A percentile compares a stretch with the other conserved stretches of the same genome.
These are phyloP conservation scores for Keqinozyma sinolaborantium DNA, from an alignment of 1,139 yeast species.

Conservation along the genomic window DNA sequence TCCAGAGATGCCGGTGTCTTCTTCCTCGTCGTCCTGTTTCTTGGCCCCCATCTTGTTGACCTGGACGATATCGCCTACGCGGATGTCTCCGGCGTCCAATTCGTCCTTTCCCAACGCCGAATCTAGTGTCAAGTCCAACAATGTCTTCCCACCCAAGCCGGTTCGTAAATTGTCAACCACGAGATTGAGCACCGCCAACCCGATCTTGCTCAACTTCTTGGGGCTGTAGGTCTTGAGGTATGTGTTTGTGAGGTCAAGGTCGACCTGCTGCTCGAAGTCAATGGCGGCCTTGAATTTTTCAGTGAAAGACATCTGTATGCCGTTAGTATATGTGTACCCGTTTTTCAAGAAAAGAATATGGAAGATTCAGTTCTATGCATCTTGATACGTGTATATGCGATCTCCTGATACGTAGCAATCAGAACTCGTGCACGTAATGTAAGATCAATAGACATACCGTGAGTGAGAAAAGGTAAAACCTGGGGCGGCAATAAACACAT, in stretches of 20 bases:
- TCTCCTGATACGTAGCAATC: conserved; percentile 8
- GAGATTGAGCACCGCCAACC: conserved; percentile 73
- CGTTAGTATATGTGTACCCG: conserved; percentile 20
- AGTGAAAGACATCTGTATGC: conserved; percentile 22
- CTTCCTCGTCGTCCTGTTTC: conserved; percentile 18
- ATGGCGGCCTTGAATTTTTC: conserved; percentile 49
- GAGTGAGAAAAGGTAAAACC: too few relatives aligned
- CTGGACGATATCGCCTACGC: conserved; percentile 76
- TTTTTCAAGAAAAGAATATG: conserved; percentile 22
- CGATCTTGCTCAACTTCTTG: conserved; percentile 61
- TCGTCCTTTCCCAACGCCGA: conserved; percentile 43
- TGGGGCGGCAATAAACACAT: too few relatives aligned
- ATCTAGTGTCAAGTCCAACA: conserved; percentile 66
- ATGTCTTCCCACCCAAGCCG: conserved; percentile 76
- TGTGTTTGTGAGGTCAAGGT: conserved; percentile 49
- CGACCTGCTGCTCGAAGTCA: conserved; percentile 56
- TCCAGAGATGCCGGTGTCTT: conserved; percentile 43
- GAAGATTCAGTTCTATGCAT: conserved; percentile 10
- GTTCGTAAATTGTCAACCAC: conserved; percentile 58
- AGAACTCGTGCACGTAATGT: conserved; percentile 4
- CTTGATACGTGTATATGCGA: conserved; percentile 10
- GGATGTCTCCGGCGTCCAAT: conserved; percentile 56
- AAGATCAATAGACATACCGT: neutral
- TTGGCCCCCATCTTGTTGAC: conserved; percentile 35
- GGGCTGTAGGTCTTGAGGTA: conserved; percentile 55